Base-by-base conservation (phyloP, 2,329 filamentous ascomycete species). In the Beauveria scarabaeidicola region DNA sequence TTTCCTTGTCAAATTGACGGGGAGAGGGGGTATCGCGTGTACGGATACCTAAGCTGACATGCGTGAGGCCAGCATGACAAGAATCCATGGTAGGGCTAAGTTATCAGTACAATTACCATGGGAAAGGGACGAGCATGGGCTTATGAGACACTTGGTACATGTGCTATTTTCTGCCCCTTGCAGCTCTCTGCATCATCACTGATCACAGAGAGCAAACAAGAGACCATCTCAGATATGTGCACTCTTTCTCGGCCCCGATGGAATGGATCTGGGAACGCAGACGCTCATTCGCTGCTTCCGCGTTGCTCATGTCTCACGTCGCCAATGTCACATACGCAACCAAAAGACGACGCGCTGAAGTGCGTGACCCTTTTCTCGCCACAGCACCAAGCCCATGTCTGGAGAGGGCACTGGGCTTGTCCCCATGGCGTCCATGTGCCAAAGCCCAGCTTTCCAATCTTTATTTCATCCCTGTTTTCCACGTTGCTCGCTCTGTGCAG, bases 381-480 rank as follows among this genome's bases (percentile, higher is more conserved):
- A 25, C 43, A 46, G 40, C 40, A 19, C 32, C 32, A 36, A 36
- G 43, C 11, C 32, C 23, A 23, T 36, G 32, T 6, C 32, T 36
- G 17, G 17, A 17, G 15, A 9, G 6, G 50, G 27, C 36, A 19
- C 19, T 56, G 46, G 54, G 54, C 44, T 50, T 50, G 23, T 40
- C 54, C 54, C 41, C 54, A 58, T 58, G 54, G 55, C 46, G n/a
- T 51, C 55, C 56, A 58, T 52, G 56, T 47, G 40, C 56, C 4
- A 3, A 10, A n/a, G 19, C 5, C 21, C 43, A 29, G 21, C 2
- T 36, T 44, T 8, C 25, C 17, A 19, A 29, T 19, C 17, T 10
- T 15, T 11, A 5, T 46, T 13, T 17, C 3, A 13, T 17, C 9
- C n/a, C 17, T 7, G 7, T 25, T 25, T 29, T 36, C 32, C 13